Evolutionary conservation across 2,329 filamentous ascomycete genomes (phyloP), one percentile per base, ranked within the genome.

Genomic region (Grosmannia clavigera): DNA sequence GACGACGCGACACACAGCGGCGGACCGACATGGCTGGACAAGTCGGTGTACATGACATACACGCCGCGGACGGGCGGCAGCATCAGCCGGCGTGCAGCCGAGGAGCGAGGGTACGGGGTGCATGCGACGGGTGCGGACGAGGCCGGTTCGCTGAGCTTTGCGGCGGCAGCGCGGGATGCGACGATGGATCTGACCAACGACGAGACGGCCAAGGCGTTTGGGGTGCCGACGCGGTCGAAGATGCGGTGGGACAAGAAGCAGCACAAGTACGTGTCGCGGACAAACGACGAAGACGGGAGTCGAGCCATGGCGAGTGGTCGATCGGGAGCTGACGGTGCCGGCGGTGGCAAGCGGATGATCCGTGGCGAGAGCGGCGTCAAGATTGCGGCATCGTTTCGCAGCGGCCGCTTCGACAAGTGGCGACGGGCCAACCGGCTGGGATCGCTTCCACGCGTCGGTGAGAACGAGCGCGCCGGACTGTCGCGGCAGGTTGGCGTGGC

Each of bases 201-300:
- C 73, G 94, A 97, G 66, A 82, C 82, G 12, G 83, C 83, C 66
- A 88, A 89, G 69, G 81, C 83, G 1, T 95, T 96, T 71, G 91
- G 84, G 63, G 84, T 89, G 67, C 84, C 90, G 3, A 82, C 85
- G 55, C 87, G 85, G 67, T 75, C 85, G 56, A 82, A 85, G 65
- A 86, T 96, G 85, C 87, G 94, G 65, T 99, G 94, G 94, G 94
- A 99, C 76, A 92, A 95, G 77, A 95, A 96, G 73, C 83, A 85
- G 68, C 95, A 89, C 75, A 97, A 96, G 75, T 99, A 97, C 75
- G 92, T 99, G 43, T 80, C 89, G 14, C 84, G 89, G 43, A 85
- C 85, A 67, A 97, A 99, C 78, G 94, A 99, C 74, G 89, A 95
- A 67, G 95, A 99, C 74, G 94, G 94, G 48, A 95, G 78, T 67